phyloP scores from a whole-genome alignment of 129 eudicot genomes.

The Centrapalus pauciflorus region DNA sequence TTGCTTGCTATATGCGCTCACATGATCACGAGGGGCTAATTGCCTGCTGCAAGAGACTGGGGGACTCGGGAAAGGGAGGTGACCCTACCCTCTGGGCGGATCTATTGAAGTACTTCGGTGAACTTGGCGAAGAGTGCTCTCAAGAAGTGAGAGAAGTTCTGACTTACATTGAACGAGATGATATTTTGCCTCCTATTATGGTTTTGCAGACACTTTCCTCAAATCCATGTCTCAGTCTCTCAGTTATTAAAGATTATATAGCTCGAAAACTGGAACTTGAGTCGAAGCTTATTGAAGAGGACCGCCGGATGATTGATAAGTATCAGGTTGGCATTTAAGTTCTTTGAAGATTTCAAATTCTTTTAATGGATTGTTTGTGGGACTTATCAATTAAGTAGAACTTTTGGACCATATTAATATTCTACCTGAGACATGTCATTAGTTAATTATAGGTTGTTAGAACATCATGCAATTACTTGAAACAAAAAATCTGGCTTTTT shows the following conservation, averaged over 20 bases:
- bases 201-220: slow-evolving; percentile 86
- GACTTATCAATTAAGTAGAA: slow-evolving; percentile 5
- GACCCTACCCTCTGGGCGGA: slow-evolving; percentile 94
- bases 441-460: background rate
- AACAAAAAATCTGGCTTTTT: background rate
- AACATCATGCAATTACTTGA: background rate
- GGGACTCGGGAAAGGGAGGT: slow-evolving; percentile 89
- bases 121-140: slow-evolving; percentile 98
- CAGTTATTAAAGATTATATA: slow-evolving; percentile 89
- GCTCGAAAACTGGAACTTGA: slow-evolving; percentile 90
- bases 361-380: slow-evolving; percentile 4
- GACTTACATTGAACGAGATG: slow-evolving; percentile 87
- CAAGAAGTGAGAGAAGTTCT: slow-evolving; percentile 88
- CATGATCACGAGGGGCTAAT: slow-evolving; percentile 96
- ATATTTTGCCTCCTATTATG: slow-evolving; percentile 85
- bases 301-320: slow-evolving; percentile 74
- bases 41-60: slow-evolving; percentile 95
- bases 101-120: slow-evolving; percentile 90
- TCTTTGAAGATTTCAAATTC: slow-evolving; percentile 10
- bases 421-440: background rate
- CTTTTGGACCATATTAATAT: background rate
- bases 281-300: slow-evolving; percentile 90
- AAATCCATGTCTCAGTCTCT: slow-evolving; percentile 85
- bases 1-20: slow-evolving; percentile 93
- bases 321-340: slow-evolving; percentile 64